Evolutionary conservation across 257 asterid species (phyloP), one percentile per base, ranked within the genome.

Genomic region (Solanum chmielewskii): DNA sequence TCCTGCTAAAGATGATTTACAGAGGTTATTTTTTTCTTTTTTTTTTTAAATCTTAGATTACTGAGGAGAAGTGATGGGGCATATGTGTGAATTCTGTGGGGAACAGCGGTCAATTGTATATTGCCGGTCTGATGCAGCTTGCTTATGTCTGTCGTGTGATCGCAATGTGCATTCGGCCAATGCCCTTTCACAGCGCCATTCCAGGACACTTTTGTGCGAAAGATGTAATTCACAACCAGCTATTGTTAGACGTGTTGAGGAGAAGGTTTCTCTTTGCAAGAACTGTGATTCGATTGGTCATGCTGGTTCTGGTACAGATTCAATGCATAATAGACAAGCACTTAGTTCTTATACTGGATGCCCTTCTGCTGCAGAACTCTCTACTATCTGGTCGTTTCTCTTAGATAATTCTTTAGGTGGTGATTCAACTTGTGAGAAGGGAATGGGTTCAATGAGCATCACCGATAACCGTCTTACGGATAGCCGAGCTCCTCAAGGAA

Each of bases 131-230:
- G 97, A 93, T 75, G 83, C 87, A 49, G 87, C 87, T 41, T 70
- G 91, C 91, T 44, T 94, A 41, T 94, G 97, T 85, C 91, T 94
- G 82, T 90, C 96, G 11, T 94, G 98, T 84, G 98, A 94, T 86
- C 91, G 94, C 33, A 90, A 85, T n/a, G 91, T 94, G 86, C 98
- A 94, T 88, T 92, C 97, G 6, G 98, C 98, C 7, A 94, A 93
- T 39, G 92, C 92, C 8, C 93, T 94, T 66, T 93, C 97, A 6
- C 88, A 88, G 88, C 95, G 95, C 78, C 98, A 94, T 88, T 84
- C 88, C 37, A 91, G 98, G 89, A 89, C 93, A 23, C 97, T 92
- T 62, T 84, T 93, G 33, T 94, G 97, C 25, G 96, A 93, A 66
- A 86, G 90, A 60, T 94, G 97, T 90, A 90, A 88, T 83, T 85